Conservation (phyloP, 306 rosid genomes). For the Purshia tridentata region DNA sequence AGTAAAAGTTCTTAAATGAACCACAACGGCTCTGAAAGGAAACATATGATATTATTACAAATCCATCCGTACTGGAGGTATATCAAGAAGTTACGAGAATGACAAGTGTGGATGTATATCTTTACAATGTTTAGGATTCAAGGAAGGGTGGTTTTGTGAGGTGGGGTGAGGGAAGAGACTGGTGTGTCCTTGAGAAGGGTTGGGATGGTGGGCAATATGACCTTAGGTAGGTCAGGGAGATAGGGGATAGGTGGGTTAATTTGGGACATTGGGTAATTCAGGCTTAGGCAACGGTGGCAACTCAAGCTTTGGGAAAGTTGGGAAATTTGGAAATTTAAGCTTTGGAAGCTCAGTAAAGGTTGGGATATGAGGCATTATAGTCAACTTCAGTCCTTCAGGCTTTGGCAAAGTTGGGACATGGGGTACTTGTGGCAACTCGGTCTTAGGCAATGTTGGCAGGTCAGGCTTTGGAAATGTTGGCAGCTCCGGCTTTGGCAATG, state of each 20-base stretch:
- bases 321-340: neutral
- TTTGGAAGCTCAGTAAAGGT: slow-evolving; percentile 2
- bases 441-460: neutral
- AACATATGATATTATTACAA: too few species aligned
- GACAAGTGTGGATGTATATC: too few species aligned
- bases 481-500: slow-evolving; percentile 21
- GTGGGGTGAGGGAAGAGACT: neutral
- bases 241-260: slow-evolving; percentile 9
- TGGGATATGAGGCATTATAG: slow-evolving; percentile 24
- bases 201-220: slow-evolving; percentile 6
- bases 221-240: slow-evolving; percentile 12
- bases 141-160: neutral
- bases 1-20: too few species aligned
- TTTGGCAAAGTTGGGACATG: slow-evolving; percentile 14
- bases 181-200: too few species aligned
- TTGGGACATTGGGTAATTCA: neutral
- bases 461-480: slow-evolving; percentile 8
- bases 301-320: neutral
- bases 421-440: neutral
- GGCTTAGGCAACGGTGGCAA: too few species aligned
- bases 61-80: too few species aligned
- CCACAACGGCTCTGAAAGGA: too few species aligned
- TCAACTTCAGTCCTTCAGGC: slow-evolving; percentile 10
- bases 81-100: too few species aligned
- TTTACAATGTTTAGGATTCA: neutral